These are phyloP conservation scores for Trypethelium eluteriae DNA, from an alignment of 495 filamentous ascomycete genomes.

Conservation along the genomic window DNA sequence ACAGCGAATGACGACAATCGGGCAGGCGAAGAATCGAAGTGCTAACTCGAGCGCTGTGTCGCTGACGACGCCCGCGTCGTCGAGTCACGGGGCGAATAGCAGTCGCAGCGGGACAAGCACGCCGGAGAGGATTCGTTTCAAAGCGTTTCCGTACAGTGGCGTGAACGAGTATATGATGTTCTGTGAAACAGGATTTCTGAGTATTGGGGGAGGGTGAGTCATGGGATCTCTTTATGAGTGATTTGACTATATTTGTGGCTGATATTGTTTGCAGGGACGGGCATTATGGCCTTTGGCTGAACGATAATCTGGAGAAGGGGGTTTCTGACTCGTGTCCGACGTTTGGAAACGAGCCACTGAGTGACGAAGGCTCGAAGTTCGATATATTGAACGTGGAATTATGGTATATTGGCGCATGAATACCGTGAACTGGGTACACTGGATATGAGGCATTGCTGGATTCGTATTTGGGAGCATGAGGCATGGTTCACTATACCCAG, in stretches of 20 bases:
- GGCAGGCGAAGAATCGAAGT: constrained; percentile 28
- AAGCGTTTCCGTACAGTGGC: constrained; percentile 92
- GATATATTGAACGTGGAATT: constrained; percentile 86
- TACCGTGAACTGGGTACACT: not conserved
- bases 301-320: constrained; percentile 78
- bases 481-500: not conserved
- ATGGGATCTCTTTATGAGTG: not conserved
- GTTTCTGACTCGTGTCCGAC: constrained; percentile 75
- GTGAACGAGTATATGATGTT: constrained; percentile 95
- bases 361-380: constrained; percentile 88
- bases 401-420: constrained; percentile 62
- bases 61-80: constrained; percentile 3
- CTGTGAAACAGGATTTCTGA: constrained; percentile 79
- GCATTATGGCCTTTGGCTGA: constrained; percentile 86
- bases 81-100: constrained; percentile 19
- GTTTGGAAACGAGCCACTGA: constrained; percentile 93
- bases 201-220: constrained; percentile 69
- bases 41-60: constrained; percentile 10
- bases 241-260: not conserved
- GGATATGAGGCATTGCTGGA: not conserved
- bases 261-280: constrained; percentile 54
- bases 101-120: constrained; percentile 35
- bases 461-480: not conserved
- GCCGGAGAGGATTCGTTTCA: constrained; percentile 74
- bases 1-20: constrained; percentile 63